Conservation (phyloP, 768 basidiomycete genomes). For the Boletus vinaceobasis region DNA sequence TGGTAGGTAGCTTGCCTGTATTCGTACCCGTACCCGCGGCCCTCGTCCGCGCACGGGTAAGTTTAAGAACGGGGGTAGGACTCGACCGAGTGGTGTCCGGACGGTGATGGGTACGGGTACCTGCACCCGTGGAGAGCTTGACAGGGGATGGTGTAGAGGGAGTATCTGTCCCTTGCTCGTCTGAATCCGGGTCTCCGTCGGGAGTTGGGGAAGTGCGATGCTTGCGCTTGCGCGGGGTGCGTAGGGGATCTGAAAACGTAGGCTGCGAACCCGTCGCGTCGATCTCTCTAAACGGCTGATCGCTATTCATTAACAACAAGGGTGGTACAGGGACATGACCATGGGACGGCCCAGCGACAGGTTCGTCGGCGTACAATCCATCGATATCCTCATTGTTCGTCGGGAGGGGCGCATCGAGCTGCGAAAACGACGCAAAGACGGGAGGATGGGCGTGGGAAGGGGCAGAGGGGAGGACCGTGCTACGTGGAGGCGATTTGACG, state of each 20-base stretch:
- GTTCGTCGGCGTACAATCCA: constrained; percentile 34
- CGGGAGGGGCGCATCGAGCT: constrained; percentile 35
- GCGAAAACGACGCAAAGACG: constrained; percentile 29
- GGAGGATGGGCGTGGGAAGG: constrained; percentile 12
- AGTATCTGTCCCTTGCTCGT: constrained; percentile 3
- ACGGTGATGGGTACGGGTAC: constrained; percentile 2
- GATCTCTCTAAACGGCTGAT: constrained; percentile 10
- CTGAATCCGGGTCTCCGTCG: background rate
- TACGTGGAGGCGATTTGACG: constrained; percentile 21
- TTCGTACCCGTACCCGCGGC: background rate
- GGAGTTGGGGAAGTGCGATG: constrained; percentile 8
- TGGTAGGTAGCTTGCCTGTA: background rate
- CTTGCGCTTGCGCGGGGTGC: constrained; percentile 32
- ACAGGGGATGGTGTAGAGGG: constrained; percentile 33
- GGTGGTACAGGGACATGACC: constrained; percentile 16
- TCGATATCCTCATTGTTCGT: constrained; percentile 33
- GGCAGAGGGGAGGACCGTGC: constrained; percentile 12
- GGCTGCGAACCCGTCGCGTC: constrained; percentile 10
- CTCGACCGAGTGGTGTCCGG: background rate
- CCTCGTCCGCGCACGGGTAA: constrained; percentile 15
- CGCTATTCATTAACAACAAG: constrained; percentile 22
- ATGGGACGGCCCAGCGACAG: constrained; percentile 26
- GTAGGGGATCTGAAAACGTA: constrained; percentile 24
- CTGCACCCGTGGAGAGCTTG: constrained; percentile 19
- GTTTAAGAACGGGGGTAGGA: background rate